phyloP scores from a whole-genome alignment of 371 early-diverging fungal species.

The Circinella minor region DNA sequence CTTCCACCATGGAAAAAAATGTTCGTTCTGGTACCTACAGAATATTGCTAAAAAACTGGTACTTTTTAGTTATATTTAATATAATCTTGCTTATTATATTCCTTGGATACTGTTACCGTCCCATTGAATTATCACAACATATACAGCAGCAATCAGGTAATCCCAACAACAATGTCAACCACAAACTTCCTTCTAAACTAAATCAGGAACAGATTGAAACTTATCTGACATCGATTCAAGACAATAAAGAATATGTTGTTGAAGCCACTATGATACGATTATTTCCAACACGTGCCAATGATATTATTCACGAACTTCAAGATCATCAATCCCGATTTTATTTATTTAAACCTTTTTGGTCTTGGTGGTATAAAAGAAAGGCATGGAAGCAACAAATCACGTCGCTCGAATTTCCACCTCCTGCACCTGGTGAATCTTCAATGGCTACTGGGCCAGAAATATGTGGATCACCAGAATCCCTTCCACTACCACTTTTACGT shows the following conservation, averaged over 20 bases:
- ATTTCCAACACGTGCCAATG: constrained; percentile 7
- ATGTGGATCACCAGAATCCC: not conserved
- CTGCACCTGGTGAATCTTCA: too few species aligned
- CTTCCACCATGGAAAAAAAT: not conserved
- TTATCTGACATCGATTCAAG: not conserved
- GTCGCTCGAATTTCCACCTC: too few species aligned
- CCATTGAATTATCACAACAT: not conserved
- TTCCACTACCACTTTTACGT: constrained; percentile 4
- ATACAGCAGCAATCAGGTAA: too few species aligned
- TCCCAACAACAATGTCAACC: too few species aligned
- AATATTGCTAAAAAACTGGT: constrained; percentile 14
- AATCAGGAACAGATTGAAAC: not conserved
- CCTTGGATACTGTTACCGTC: constrained; percentile 4
- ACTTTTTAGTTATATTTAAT: constrained; percentile 6
- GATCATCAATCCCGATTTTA: not conserved
- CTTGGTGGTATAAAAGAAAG: not conserved
- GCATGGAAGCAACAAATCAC: not conserved
- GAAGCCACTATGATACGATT: constrained; percentile 6
- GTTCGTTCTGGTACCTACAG: not conserved
- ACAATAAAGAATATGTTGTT: not conserved
- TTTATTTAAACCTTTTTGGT: not conserved
- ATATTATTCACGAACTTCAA: not conserved
- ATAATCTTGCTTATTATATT: constrained; percentile 2
- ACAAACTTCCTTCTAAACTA: not conserved
- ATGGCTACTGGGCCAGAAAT: not conserved